phyloP scores from a whole-genome alignment of 2,329 filamentous ascomycete species.

The Fusarium annulatum region DNA sequence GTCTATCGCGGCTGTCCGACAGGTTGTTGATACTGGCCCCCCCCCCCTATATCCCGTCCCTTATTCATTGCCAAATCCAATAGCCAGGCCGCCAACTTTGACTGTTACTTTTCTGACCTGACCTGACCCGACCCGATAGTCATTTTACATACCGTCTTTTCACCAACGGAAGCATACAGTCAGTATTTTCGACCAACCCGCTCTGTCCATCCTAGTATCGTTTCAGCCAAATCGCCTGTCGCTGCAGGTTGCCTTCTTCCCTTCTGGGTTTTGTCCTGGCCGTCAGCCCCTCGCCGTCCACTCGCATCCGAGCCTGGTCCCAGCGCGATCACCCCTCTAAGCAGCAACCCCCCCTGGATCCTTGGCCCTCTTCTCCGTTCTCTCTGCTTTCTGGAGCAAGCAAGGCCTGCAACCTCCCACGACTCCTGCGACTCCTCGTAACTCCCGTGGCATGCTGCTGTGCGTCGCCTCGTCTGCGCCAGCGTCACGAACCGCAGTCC shows the following conservation, averaged over 20 bases:
- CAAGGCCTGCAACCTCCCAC: conserved; percentile 38
- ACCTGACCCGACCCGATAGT: conserved; percentile 2
- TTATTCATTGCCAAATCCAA: neutral
- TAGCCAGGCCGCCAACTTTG: neutral
- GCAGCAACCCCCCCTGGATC: conserved; percentile 33
- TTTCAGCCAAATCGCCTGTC: conserved; percentile 32
- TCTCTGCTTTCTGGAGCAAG: conserved; percentile 16
- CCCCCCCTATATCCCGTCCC: neutral
- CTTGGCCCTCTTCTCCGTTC: conserved; percentile 28
- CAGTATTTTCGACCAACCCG: neutral
- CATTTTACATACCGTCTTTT: conserved; percentile 34
- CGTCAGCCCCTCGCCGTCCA: conserved; percentile 38
- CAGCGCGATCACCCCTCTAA: conserved; percentile 35
- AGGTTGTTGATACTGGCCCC: conserved; percentile 1
- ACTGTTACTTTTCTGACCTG: conserved; percentile 15
- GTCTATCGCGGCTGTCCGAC: conserved; percentile 4
- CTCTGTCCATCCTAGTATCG: conserved; percentile 22
- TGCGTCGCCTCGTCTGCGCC: conserved; percentile 21
- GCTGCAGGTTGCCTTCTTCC: conserved; percentile 9
- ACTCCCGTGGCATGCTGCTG: conserved; percentile 39
- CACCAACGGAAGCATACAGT: neutral
- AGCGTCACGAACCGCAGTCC: conserved; percentile 27
- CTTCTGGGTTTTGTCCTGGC: conserved; percentile 6
- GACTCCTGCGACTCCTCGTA: conserved; percentile 30
- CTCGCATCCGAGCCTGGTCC: conserved; percentile 37